These are phyloP conservation scores for Phytopythium kandeliae DNA, from an alignment of 352 stramenopile species.

Conservation along the genomic window DNA sequence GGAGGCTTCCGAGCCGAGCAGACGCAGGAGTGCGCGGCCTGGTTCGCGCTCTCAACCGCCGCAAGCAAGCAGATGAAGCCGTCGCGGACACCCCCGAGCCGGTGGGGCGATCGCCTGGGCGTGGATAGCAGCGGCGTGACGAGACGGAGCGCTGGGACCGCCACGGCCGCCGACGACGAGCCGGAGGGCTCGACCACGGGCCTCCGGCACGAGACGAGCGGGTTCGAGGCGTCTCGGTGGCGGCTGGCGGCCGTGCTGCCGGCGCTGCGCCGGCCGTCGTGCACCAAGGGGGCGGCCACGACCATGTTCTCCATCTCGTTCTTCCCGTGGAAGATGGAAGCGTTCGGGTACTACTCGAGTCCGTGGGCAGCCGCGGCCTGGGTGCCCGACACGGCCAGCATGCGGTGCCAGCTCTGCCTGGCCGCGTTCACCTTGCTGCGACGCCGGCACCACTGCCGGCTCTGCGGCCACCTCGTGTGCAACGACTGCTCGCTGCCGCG, in stretches of 20 bases:
- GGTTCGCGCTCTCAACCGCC: background rate
- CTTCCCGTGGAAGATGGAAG: conserved; percentile 72
- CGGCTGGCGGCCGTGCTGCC: background rate
- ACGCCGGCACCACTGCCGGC: conserved; percentile 81
- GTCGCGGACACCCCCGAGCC: background rate
- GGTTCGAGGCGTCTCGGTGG: background rate
- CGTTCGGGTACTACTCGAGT: conserved; percentile 59
- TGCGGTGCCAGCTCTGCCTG: conserved; percentile 58
- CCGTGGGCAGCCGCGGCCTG: conserved; percentile 63
- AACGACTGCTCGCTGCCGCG: conserved; percentile 60
- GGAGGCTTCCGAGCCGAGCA: background rate
- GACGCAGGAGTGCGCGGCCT: background rate
- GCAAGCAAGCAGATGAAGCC: background rate
- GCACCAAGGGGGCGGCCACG: conserved; percentile 15
- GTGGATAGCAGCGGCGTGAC: background rate
- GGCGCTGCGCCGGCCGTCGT: background rate
- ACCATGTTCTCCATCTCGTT: conserved; percentile 73
- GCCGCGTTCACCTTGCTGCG: conserved; percentile 49
- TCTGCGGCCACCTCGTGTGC: conserved; percentile 69
- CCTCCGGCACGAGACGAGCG: background rate
- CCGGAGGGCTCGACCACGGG: background rate
- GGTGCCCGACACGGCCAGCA: conserved; percentile 61
- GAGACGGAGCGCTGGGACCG: background rate
- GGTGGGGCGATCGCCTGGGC: background rate
- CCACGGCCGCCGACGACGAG: conserved; percentile 5